Base-by-base conservation (phyloP, 495 filamentous ascomycete genomes). In the Aspergillus sparsus region DNA sequence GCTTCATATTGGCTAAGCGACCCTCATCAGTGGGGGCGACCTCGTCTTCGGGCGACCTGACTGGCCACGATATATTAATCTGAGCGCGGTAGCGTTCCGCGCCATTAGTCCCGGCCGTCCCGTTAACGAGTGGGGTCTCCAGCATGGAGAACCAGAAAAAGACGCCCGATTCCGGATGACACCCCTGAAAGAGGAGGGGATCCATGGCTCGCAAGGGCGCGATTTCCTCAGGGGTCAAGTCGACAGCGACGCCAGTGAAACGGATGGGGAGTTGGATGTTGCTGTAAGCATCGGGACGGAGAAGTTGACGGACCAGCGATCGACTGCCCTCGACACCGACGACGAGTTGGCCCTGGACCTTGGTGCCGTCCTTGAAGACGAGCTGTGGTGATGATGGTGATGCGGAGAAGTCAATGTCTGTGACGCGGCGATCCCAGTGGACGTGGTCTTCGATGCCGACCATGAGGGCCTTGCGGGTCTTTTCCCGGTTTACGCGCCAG, bases 151-250 rank as follows among this genome's bases (percentile, higher is more conserved):
- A 84, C 75, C 79, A 86, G 13, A 86, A 64, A 66, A 79, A 87
- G 0, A 74, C 74, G 6, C 79, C 74, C 8, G 84, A 81, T 27
- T 69, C 60, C 0, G 85, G 84, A 51, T 85, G 73, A 18, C 78
- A 77, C 6, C 84, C 82, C 62, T 87, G 83, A 32, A 87, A 81
- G 35, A 88, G 78, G 12, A 83, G 72, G 1, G 84, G 83, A 57
- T 87, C 84, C 36, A 85, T 76, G 6, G 71, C 74, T 1, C 76
- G 68, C 47, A 86, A 67, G 0, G 69, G 70, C 2, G 75, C 66
- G 46, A 80, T 74, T 36, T 68, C 62, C 10, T 66, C 65, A 2
- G 65, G 67, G 1, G 66, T 61, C 33, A 73, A 31, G 34, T 68
- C 63, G 0, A 71, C 65, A 6, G 66, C 71, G 5, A 71, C 68